Evolutionary conservation across 2,329 filamentous ascomycete species (phyloP).

Genomic region (Claviceps spartinae): DNA sequence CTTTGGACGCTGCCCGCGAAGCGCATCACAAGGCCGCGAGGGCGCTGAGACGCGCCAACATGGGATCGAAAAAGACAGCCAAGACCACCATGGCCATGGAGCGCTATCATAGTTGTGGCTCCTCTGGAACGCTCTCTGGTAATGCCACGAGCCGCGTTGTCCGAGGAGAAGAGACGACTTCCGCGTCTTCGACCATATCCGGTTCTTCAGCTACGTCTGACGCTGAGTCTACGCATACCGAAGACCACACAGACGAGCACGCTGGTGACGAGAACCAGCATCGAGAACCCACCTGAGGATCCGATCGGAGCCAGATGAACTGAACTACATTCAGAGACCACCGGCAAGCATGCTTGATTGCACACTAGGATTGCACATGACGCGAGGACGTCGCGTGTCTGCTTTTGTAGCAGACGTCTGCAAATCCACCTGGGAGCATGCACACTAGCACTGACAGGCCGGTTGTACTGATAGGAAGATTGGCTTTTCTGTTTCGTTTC

Average conservation of each 20-base stretch:
- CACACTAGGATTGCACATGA: too few relatives aligned
- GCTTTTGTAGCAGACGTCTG: neutral
- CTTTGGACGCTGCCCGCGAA: conserved; percentile 26
- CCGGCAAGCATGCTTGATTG: too few relatives aligned
- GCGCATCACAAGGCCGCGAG: conserved; percentile 22
- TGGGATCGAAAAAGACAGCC: conserved; percentile 22
- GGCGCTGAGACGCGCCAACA: conserved; percentile 35
- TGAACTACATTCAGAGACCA: too few relatives aligned
- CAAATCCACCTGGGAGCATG: neutral
- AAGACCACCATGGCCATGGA: conserved; percentile 33
- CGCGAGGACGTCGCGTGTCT: neutral
- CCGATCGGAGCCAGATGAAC: too few relatives aligned
- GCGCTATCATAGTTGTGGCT: conserved; percentile 31
- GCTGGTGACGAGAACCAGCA: neutral
- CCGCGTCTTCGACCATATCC: conserved; percentile 13
- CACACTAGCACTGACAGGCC: neutral
- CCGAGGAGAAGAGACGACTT: conserved; percentile 18
- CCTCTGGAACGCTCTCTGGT: conserved; percentile 27
- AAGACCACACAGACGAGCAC: conserved; percentile 3
- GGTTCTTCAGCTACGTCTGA: conserved; percentile 22
- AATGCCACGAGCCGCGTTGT: conserved; percentile 20
- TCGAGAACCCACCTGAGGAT: neutral
- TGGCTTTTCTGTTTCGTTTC: neutral
- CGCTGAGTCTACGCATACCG: conserved; percentile 22
- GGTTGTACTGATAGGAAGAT: too few relatives aligned